Evolutionary conservation across 495 filamentous ascomycete genomes (phyloP), one percentile per base, ranked within the genome.

Genomic region (Neurospora sp.): DNA sequence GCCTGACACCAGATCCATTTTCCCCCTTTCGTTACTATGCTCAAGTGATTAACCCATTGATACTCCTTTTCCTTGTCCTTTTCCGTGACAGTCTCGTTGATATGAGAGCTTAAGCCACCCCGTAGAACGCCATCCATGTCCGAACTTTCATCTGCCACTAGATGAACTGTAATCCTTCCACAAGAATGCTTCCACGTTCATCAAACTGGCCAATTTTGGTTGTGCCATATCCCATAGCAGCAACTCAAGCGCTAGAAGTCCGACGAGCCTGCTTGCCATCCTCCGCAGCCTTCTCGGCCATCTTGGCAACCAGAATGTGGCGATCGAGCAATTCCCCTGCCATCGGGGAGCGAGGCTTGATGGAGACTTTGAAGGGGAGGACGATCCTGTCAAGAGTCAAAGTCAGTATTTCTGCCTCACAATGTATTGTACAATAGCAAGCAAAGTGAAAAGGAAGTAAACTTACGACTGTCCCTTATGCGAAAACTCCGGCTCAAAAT

Each of bases 381-480:
- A 79, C 78, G 6, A 76, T 75, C 9, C 78, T 79, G 27, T 31
- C 27, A 31, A 31, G 27, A 31, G 27, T 31, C 2, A 31, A 3
- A 31, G 27, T 31, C 27, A 31, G 0, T 31, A 31, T 31, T 31
- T 31, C 27, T 31, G 27, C 27, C 27, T 31, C 27, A 31, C 27
- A 31, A 31, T 31, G 27, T 31, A 31, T 31, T 31, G 27, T 31
- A 31, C 27, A 31, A 31, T 31, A 31, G 27, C 27, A 31, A 31
- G 27, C 27, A 31, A 31, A 31, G 27, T 31, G 27, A 31, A 31
- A 31, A 31, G 27, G 41, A 8, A 10, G 31, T 35, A 35, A 22
- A 76, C 79, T 72, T 59, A 81, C 79, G 79, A 78, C 22, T 80
- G 78, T 2, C 79, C 79, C 72, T 72, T 76, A 11, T 76, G 78